phyloP scores from a whole-genome alignment of 2,329 filamentous ascomycete species.

The Xylaria sp. region DNA sequence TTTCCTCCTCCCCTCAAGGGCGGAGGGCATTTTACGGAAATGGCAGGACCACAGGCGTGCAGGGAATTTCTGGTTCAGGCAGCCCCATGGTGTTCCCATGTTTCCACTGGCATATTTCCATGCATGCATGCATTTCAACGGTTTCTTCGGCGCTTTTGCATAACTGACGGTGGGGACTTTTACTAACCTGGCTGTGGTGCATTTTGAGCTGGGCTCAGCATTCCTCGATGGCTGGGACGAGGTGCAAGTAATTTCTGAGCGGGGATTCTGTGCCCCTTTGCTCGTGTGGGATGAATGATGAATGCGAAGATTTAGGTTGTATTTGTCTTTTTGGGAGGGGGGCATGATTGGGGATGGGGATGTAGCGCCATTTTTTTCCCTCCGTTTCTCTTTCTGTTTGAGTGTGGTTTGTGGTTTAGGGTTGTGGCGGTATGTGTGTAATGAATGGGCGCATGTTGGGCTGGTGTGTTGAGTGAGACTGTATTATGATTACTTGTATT shows the following conservation, averaged over 20 bases:
- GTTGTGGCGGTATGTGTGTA: not conserved
- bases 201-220: constrained; percentile 19
- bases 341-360: not conserved
- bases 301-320: not conserved
- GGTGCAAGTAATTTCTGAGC: not conserved
- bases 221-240: not conserved
- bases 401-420: too few relatives aligned
- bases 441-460: not conserved
- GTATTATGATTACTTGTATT: constrained; percentile 17
- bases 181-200: not conserved
- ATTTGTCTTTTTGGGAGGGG: not conserved
- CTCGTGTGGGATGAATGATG: constrained; percentile 15
- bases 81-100: not conserved
- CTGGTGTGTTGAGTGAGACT: not conserved
- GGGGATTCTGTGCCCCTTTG: not conserved
- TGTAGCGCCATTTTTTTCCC: not conserved
- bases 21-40: not conserved
- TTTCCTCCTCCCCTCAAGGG: too few relatives aligned
- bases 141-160: constrained; percentile 10
- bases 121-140: constrained; percentile 6
- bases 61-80: not conserved
- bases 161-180: not conserved
- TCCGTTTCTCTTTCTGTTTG: too few relatives aligned
- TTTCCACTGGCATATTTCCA: not conserved
- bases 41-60: constrained; percentile 7